Base-by-base conservation (phyloP, 495 filamentous ascomycete species). In the Glonium stellatum region DNA sequence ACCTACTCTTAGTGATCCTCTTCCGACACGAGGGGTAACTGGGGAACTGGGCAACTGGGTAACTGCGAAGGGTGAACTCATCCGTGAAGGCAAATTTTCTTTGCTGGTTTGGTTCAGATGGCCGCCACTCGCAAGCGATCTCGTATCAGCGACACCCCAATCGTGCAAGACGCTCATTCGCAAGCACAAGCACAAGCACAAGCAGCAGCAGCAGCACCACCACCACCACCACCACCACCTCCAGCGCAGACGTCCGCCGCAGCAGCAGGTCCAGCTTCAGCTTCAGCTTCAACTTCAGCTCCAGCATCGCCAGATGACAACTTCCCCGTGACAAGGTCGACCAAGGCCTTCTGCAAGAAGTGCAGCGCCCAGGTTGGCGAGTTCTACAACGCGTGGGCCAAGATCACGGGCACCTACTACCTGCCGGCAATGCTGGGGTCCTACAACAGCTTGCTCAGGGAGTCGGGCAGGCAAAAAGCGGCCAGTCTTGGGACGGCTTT, bases 371-470 rank as follows among this genome's bases (percentile, higher is more conserved):
- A 15, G 15, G 54, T 70, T 21, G 69, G 61, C 57, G 60, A 67
- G 21, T 71, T 67, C 67, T 69, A 58, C 54, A 70, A 71, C 46
- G 50, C 54, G 36, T 71, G 59, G 59, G 50, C 46, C 54, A 46
- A 58, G 58, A 54, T 69, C 60, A 70, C 69, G 55, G 49, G 57
- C 44, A 63, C 62, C 35, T 71, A 70, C 52, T 71, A 62, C 47
- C 57, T 71, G 51, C 69, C 69, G 8, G 51, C 65, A 25, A 58
- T 70, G 41, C 56, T 63, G 11, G 68, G 59, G n/a, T 64, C 68
- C 6, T 66, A 63, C 58, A 68, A 48, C 39, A 54, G 52, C 37
- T n/a, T 15, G 25, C 57, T 67, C 13, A 27, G 19, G 27, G 13
- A 36, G 41, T 27, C 46, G 13, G 57, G 56, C 23, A 50, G 31